Base-by-base conservation (phyloP, 75 land plant genomes). In the Cunninghamia lanceolata region DNA sequence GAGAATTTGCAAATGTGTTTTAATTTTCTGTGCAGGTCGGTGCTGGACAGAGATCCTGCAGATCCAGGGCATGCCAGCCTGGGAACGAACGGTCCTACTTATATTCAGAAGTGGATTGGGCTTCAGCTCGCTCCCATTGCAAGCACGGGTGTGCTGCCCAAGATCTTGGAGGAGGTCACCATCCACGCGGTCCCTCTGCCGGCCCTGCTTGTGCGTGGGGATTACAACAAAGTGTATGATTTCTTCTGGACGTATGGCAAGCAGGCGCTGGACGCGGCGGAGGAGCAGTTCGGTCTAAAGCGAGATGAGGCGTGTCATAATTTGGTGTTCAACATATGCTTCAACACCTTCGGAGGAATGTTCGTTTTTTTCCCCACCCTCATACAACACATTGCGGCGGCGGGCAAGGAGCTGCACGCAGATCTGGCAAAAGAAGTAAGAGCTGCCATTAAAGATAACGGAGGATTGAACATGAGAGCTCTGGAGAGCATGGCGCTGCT, bases 291-390 rank as follows among this genome's bases (percentile, higher is more conserved):
- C 28, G 96, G 95, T 17, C 82, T 95, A 25, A 84, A 90, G 3
- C 77, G 91, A 40, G 93, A 93, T 3, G 96, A 96, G 70, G 96
- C 97, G 19, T 82, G 89, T 63, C 94, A 95, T 83, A 93, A 94
- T 86, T 84, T 96, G 32, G 7, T 95, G n/a, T 96, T 95, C 86
- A 56, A 88, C 45, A 80, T 87, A 21, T 86, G 93, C 82, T 95
- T 96, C 88, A 96, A 96, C 79, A 85, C 94, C 38, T 96, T 40
- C 52, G 94, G 94, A 5, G 94, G 94, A 1, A 21, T 89, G 76
- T 35, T 66, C 76, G 56, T 86, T 43, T 39, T 90, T n/a, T 90
- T 94, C 81, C 99, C 97, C 28, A 66, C 5, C 35, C 4, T 95
- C 81, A 40, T 94, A 53, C 90, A 89, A 47, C 87, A 85, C 87